These are phyloP conservation scores for Yamadazyma triangularis DNA, from an alignment of 1,139 yeast genomes.

Conservation along the genomic window DNA sequence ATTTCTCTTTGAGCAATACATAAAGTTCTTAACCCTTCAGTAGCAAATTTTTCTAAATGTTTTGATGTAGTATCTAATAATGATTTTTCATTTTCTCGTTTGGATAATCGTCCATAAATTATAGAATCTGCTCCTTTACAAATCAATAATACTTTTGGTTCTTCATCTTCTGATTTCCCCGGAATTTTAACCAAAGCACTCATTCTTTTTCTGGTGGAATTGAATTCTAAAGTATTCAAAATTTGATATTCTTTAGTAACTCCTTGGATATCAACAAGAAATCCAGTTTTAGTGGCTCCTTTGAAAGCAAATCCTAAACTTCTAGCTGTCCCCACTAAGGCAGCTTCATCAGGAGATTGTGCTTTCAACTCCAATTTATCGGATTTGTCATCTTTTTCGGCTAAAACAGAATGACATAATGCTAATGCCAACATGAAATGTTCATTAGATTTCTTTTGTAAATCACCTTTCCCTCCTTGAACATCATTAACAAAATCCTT, in stretches of 20 bases:
- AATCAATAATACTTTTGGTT: conserved; percentile 37
- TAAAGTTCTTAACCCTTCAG: conserved; percentile 46
- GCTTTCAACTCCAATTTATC: conserved; percentile 43
- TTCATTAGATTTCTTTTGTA: conserved; percentile 62
- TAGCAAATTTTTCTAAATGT: conserved; percentile 42
- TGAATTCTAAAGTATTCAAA: conserved; percentile 50
- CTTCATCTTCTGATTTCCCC: conserved; percentile 24
- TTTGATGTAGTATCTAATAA: conserved; percentile 33
- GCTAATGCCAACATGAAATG: conserved; percentile 87
- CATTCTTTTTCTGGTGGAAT: conserved; percentile 66
- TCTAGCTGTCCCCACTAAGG: conserved; percentile 58
- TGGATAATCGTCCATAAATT: conserved; percentile 39
- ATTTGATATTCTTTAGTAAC: conserved; percentile 42
- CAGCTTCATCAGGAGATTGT: conserved; percentile 64
- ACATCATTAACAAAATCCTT: conserved; percentile 46
- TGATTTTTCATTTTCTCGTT: conserved; percentile 22
- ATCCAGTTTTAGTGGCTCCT: conserved; percentile 44
- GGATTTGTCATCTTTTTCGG: conserved; percentile 39
- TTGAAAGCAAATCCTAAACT: conserved; percentile 49
- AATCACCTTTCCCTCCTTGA: conserved; percentile 21
- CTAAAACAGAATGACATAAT: conserved; percentile 60
- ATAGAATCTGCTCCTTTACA: conserved; percentile 51
- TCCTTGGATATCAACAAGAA: conserved; percentile 41
- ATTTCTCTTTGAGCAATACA: conserved; percentile 46
- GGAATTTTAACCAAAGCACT: conserved; percentile 76